Base-by-base conservation (phyloP, 2,329 filamentous ascomycete genomes). In the Phialophora macrospora region DNA sequence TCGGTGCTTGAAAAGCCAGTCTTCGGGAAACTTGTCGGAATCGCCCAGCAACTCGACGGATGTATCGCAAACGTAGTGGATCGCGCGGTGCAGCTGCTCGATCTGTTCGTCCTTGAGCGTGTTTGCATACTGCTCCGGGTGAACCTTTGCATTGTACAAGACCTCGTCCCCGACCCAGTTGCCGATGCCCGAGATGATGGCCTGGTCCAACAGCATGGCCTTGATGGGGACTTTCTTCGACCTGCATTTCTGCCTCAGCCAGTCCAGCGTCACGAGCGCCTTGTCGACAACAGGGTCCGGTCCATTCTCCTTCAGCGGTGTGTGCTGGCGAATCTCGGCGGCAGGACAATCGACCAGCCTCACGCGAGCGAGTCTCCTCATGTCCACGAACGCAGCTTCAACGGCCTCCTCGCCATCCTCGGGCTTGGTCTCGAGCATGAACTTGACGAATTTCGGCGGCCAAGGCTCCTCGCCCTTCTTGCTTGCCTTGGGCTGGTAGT, bases 81-180 rank as follows among this genome's bases (percentile, higher is more conserved):
- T 88, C 0, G 88, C 85, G 8, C 87, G 82, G 76, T 95, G 89
- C 1, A 99, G 81, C 46, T 82, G 83, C 69, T 85, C 84, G 68
- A 96, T 86, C 76, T 97, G 89, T 0, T 80, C 83, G 34, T 91
- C 87, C 68, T 77, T 83, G 71, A 98, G 90, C 0, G 91, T 90
- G 73, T 97, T 89, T 78, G 90, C 92, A 79, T 96, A 96, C 75
- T 97, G 92, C 76, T 97, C 94, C 0, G 95, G 95, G 71, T 99
- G 94, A 17, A 98, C 84, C 57, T 85, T 88, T 4, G 95, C 90
- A 72, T 98, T 89, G 74, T 93, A 99, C 59, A 99, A 81, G 6
- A 97, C 89, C 77, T 99, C 95, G 75, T 99, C 95, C 0, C 90
- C 93, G 61, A 99, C 94, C 94, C 94, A 99, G 75, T 98, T 98